Percentiles rank a stretch among this genome's conserved stretches.
These are phyloP conservation scores for Epithele typhae DNA, from an alignment of 768 basidiomycete species.

Conservation along the genomic window DNA sequence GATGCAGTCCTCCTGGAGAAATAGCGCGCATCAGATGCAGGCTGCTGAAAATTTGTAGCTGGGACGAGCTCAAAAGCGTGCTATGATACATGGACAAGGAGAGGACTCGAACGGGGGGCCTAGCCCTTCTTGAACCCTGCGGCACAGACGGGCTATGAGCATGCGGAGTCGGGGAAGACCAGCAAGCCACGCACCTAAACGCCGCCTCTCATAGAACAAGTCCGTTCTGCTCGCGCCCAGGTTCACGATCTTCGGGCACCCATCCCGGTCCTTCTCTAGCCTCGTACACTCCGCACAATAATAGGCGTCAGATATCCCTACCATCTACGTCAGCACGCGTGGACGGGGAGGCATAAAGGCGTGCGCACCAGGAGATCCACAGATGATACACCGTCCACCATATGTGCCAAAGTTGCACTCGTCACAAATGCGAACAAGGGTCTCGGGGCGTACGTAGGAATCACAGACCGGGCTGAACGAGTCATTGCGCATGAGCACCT, in stretches of 20 bases:
- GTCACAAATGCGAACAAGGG: constrained; percentile 96
- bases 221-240: constrained; percentile 93
- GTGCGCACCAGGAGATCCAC: constrained; percentile 79
- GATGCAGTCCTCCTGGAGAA: no score
- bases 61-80: no score
- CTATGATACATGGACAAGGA: neutral
- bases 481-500: no score
- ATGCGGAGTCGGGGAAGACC: no score
- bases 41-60: no score
- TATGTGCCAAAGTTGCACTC: constrained; percentile 99
- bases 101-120: neutral
- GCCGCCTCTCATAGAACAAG: constrained; percentile 85
- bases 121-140: constrained; percentile 69
- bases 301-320: constrained; percentile 98
- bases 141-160: no score
- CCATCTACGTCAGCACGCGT: neutral
- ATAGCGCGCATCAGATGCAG: no score
- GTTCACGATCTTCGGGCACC: constrained; percentile 97
- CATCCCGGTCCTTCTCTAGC: constrained; percentile 95
- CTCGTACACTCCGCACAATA: constrained; percentile 98
- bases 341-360: neutral
- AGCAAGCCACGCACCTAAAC: constrained; percentile 74
- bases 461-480: constrained; percentile 87
- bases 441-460: constrained; percentile 98
- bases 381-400: constrained; percentile 97